These are phyloP conservation scores for Macrolepiota dolichaula DNA, from an alignment of 768 basidiomycete genomes.

Conservation along the genomic window DNA sequence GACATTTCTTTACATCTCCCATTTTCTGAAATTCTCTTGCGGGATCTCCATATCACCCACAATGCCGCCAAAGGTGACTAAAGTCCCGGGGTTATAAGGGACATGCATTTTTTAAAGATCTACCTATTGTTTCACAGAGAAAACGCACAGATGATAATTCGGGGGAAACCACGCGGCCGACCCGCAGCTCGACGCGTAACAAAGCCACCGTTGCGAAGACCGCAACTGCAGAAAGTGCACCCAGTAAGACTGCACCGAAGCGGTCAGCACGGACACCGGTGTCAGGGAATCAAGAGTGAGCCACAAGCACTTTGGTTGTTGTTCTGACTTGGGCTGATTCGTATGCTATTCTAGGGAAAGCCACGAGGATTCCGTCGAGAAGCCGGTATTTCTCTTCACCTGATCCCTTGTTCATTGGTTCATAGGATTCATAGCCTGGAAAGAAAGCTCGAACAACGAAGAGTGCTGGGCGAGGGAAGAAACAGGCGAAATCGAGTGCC, in stretches of 20 bases:
- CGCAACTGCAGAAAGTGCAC: slow-evolving; percentile 18
- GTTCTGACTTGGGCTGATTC: not conserved
- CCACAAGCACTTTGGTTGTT: not conserved
- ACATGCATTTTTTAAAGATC: not conserved
- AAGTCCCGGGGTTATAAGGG: not conserved
- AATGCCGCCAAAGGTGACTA: slow-evolving; percentile 37
- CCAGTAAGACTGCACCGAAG: slow-evolving; percentile 17
- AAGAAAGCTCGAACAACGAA: slow-evolving; percentile 41
- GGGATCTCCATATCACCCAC: not conserved
- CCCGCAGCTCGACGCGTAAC: slow-evolving; percentile 41
- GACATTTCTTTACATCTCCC: slow-evolving; percentile 3
- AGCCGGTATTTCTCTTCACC: slow-evolving; percentile 7
- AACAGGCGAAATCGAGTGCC: not conserved
- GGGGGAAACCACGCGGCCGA: slow-evolving; percentile 37
- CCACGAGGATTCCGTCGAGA: not conserved
- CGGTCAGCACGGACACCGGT: slow-evolving; percentile 17
- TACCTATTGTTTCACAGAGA: slow-evolving; percentile 36
- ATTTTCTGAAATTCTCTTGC: not conserved
- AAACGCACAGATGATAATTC: slow-evolving; percentile 49
- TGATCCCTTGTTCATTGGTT: not conserved
- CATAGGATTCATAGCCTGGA: slow-evolving; percentile 24
- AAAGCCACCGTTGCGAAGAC: slow-evolving; percentile 25
- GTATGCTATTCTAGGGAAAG: not conserved
- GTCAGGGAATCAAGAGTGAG: slow-evolving; percentile 14
- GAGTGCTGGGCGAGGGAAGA: slow-evolving; percentile 12